Evolutionary conservation across 106 monocot genomes (phyloP).

Genomic region (Phalaenopsis equestris): DNA sequence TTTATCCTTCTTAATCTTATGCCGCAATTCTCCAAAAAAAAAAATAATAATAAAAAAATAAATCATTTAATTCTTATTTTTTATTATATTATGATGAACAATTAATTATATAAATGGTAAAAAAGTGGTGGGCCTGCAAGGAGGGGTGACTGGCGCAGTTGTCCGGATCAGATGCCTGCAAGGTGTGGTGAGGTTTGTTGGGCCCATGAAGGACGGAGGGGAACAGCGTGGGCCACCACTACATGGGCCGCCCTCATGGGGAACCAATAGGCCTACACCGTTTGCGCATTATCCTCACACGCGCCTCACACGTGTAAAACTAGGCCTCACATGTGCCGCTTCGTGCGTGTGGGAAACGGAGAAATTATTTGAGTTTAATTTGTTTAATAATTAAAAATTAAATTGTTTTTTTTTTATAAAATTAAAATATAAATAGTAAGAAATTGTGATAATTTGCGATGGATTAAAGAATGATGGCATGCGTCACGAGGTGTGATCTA

Average conservation of each 20-base stretch:
- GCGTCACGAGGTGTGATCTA: too few species aligned
- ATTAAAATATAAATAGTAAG: too few species aligned
- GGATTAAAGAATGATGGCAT: too few species aligned
- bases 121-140: not conserved
- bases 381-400: too few species aligned
- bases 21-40: not conserved
- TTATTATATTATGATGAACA: not conserved
- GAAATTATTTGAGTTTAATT: too few species aligned
- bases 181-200: not conserved
- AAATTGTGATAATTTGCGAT: too few species aligned
- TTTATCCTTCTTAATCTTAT: not conserved
- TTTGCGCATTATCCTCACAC: not conserved
- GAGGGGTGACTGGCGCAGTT: not conserved
- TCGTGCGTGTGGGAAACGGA: not conserved
- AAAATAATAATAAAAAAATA: too few species aligned
- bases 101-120: not conserved
- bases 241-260: conserved; percentile 1
- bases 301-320: not conserved
- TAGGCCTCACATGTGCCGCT: not conserved
- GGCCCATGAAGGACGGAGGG: not conserved
- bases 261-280: not conserved
- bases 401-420: too few species aligned
- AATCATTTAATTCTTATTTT: too few species aligned
- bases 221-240: conserved; percentile 1
- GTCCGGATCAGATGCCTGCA: not conserved